Percentiles rank a stretch among this genome's conserved stretches.
Evolutionary conservation across 2,329 filamentous ascomycete genomes (phyloP).

Genomic region (Colletotrichum australisinense): DNA sequence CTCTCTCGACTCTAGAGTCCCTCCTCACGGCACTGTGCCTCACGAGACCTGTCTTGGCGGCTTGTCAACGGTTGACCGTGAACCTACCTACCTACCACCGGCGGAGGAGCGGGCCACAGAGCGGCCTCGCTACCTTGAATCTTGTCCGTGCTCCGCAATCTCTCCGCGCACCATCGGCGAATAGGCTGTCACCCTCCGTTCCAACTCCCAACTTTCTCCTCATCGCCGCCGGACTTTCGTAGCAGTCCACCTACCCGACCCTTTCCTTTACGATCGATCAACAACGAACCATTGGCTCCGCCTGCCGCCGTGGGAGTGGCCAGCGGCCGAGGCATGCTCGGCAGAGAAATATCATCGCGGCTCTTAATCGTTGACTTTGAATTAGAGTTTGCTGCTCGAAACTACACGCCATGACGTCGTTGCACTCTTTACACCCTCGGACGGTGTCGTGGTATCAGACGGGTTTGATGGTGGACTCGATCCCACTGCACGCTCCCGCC

Average conservation of each 20-base stretch:
- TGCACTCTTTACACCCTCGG: conserved; percentile 16
- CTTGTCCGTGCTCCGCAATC: conserved; percentile 20
- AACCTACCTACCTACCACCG: neutral
- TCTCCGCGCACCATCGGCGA: conserved; percentile 16
- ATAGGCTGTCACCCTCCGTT: neutral
- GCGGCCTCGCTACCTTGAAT: conserved; percentile 8
- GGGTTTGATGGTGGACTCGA: conserved; percentile 29
- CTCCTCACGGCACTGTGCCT: neutral
- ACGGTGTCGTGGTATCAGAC: conserved; percentile 31
- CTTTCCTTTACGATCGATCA: conserved; percentile 2
- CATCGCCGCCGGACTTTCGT: conserved; percentile 13
- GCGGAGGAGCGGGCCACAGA: conserved; percentile 12
- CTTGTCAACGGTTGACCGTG: neutral
- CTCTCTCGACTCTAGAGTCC: neutral
- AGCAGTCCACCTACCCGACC: conserved; percentile 3
- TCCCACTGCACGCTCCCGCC: conserved; percentile 21
- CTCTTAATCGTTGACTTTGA: neutral
- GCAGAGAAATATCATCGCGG: conserved; percentile 1
- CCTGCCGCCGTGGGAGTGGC: neutral
- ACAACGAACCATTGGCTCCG: conserved; percentile 17
- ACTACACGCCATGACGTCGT: conserved; percentile 25
- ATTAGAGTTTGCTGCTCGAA: conserved; percentile 27
- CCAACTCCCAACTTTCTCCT: neutral
- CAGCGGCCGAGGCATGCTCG: conserved; percentile 3
- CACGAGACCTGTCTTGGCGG: conserved; percentile 1